Evolutionary conservation across 352 stramenopile species (phyloP), one percentile per base, ranked within the genome.

Genomic region (Thalassiosira mediterranea): DNA sequence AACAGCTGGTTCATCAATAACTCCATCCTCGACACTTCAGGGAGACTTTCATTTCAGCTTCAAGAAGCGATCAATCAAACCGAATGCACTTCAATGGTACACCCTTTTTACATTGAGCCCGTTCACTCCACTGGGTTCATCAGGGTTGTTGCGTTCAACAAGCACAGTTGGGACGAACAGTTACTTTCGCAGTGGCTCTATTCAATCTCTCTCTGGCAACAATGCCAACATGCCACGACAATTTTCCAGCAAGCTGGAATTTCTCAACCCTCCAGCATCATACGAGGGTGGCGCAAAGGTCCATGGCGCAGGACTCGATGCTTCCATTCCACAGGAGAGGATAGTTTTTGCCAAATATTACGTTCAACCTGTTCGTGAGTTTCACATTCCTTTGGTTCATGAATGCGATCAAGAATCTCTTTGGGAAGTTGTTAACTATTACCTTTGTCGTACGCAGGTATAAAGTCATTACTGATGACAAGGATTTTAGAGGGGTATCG

Each of bases 61-160:
- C 37, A 83, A 81, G 60, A 80, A 79, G 28, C 72, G 78, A 40
- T 81, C 79, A 1, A 72, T 90, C 8, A 80, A 81, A 38, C 83
- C 84, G 11, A 93, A 93, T 79, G 83, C 76, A 11, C 44, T 93
- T 1, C 87, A 93, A 56, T 93, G 78, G 82, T 82, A 88, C 42
- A 84, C 51, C 34, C 29, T 92, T 4, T 93, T 91, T 48, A 82
- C 72, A 23, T 31, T 91, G 25, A 91, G 84, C 32, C 85, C 84
- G 10, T 73, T 83, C 26, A 83, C 72, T 61, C 73, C 73, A 21
- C 46, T 51, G 7, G 63, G 62, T 29, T 42, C 34, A 13, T 13
- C 13, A 13, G 34, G 34, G 13, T 67, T 42, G 23, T 64, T 65
- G 31, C 25, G 47, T 59, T 34, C 52, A 34, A 56, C 51, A 42